These are phyloP conservation scores for Lolium perenne DNA, from an alignment of 176 grass and related monocot species.

Conservation along the genomic window DNA sequence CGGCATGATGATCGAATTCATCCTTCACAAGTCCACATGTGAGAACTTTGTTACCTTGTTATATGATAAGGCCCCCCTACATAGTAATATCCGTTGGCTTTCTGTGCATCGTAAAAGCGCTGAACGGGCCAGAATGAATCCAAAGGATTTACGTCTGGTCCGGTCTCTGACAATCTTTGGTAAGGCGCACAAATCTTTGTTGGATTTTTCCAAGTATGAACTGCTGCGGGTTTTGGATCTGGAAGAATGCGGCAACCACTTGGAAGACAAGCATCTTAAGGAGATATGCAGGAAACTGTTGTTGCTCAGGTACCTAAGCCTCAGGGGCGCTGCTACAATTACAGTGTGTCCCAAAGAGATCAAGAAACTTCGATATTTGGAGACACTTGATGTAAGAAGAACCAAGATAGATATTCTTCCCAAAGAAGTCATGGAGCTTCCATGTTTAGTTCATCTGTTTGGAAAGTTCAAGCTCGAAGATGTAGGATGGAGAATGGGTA, in stretches of 20 bases:
- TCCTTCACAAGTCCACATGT: no score
- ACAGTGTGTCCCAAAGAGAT: background rate
- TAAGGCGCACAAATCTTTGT: background rate
- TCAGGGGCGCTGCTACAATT: background rate
- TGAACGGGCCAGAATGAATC: no score
- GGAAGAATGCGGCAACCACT: background rate
- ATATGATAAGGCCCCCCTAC: no score
- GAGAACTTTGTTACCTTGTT: no score
- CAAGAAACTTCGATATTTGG: background rate
- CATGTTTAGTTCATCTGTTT: background rate
- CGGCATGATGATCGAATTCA: no score
- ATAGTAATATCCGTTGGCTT: no score
- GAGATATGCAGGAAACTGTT: background rate
- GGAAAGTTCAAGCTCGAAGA: background rate
- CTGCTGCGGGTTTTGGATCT: background rate
- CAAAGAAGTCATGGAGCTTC: background rate
- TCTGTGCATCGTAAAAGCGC: no score
- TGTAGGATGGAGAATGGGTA: background rate
- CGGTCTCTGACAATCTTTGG: background rate
- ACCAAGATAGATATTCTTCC: background rate
- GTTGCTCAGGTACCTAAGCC: constrained; percentile 16
- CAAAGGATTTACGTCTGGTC: no score
- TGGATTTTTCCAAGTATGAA: background rate
- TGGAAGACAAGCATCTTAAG: background rate
- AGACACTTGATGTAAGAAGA: constrained; percentile 9